These are phyloP conservation scores for Trichoderma sp. DNA, from an alignment of 2,329 filamentous ascomycete genomes.

Conservation along the genomic window DNA sequence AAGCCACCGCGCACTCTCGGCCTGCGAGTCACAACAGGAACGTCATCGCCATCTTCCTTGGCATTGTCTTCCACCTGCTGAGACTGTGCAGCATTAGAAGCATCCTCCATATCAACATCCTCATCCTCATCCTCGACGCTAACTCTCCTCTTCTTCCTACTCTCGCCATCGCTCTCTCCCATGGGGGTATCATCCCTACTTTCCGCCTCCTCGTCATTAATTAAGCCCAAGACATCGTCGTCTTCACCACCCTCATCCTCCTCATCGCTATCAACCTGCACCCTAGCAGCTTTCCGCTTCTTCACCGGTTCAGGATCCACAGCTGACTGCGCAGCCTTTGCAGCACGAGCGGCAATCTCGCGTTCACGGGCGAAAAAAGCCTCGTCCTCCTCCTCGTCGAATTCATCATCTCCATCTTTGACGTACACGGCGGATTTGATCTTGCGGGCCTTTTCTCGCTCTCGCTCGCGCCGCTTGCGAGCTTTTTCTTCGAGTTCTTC, in stretches of 20 bases:
- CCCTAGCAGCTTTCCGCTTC: constrained; percentile 32
- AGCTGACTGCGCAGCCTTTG: constrained; percentile 34
- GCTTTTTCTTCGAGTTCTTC: constrained; percentile 64
- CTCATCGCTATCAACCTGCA: constrained; percentile 30
- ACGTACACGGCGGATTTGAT: constrained; percentile 86
- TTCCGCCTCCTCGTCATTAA: constrained; percentile 25
- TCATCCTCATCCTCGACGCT: constrained; percentile 30
- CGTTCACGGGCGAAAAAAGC: constrained; percentile 76
- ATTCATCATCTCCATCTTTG: constrained; percentile 82
- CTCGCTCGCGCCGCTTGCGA: constrained; percentile 60
- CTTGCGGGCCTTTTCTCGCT: constrained; percentile 72
- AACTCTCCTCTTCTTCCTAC: constrained; percentile 32
- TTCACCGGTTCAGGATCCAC: constrained; percentile 21
- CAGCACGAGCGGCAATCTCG: constrained; percentile 54
- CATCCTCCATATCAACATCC: constrained; percentile 32
- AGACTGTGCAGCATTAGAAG: not conserved
- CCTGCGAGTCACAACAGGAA: constrained; percentile 36
- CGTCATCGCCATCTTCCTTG: constrained; percentile 33
- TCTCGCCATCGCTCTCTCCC: constrained; percentile 33
- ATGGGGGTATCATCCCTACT: constrained; percentile 23
- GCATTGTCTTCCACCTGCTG: constrained; percentile 21
- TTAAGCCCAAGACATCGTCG: constrained; percentile 26
- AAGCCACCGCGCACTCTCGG: constrained; percentile 53
- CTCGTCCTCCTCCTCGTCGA: constrained; percentile 67
- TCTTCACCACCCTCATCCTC: constrained; percentile 29